These are phyloP conservation scores for Pseudogymnoascus sp. DNA, from an alignment of 2,329 filamentous ascomycete species.

Conservation along the genomic window DNA sequence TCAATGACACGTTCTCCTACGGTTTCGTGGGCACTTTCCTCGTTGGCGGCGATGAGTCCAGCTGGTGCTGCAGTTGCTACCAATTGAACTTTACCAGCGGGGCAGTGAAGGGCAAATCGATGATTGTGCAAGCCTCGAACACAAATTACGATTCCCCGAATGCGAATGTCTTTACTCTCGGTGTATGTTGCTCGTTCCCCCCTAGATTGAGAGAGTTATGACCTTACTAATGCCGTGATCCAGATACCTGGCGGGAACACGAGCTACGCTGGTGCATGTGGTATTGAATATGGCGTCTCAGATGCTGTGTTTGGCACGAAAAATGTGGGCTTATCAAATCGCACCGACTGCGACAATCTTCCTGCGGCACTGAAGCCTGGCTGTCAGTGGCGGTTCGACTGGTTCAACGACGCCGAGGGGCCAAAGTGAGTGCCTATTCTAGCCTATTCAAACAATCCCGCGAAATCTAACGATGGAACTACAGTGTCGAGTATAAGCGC, in stretches of 20 bases:
- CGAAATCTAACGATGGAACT: neutral
- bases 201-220: neutral
- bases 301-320: neutral
- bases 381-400: constrained; percentile 6
- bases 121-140: constrained; percentile 55
- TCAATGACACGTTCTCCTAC: constrained; percentile 44
- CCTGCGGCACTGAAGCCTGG: neutral
- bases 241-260: neutral
- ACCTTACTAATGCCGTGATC: neutral
- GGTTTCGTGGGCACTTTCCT: constrained; percentile 48
- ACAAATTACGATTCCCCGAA: constrained; percentile 47
- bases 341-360: neutral
- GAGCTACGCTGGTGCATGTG: neutral
- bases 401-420: neutral
- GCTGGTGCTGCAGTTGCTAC: constrained; percentile 51
- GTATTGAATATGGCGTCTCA: neutral
- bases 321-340: neutral
- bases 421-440: neutral
- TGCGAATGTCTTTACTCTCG: constrained; percentile 48
- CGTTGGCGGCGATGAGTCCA: constrained; percentile 35
- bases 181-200: constrained; percentile 26
- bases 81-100: constrained; percentile 53
- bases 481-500: constrained; percentile 2
- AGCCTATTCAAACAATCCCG: neutral
- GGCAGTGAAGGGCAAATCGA: constrained; percentile 47